Evolutionary conservation across 2,329 filamentous ascomycete species (phyloP).

Genomic region (Macrophomina phaseolina): DNA sequence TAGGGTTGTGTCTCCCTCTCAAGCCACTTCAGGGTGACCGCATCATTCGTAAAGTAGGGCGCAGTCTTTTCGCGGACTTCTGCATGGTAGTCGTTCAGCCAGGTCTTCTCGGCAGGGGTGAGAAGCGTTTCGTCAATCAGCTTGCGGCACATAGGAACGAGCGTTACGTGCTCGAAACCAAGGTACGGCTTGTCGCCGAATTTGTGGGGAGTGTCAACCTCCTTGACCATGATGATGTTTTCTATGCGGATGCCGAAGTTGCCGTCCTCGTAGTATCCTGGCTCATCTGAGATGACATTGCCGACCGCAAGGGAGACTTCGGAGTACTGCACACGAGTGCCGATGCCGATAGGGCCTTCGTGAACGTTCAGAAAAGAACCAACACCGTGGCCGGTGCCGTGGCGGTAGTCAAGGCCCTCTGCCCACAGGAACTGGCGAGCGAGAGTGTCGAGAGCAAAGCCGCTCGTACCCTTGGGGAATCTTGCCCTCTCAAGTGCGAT

Average conservation of each 20-base stretch:
- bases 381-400: constrained; percentile 95
- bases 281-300: constrained; percentile 95
- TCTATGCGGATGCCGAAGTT: constrained; percentile 95
- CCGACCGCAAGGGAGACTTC: constrained; percentile 90
- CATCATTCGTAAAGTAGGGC: constrained; percentile 74
- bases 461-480: constrained; percentile 94
- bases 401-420: constrained; percentile 90
- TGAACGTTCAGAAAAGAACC: constrained; percentile 97
- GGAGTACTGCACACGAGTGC: constrained; percentile 86
- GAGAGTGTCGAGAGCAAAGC: constrained; percentile 86
- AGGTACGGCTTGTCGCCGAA: constrained; percentile 95
- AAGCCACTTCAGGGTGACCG: constrained; percentile 78
- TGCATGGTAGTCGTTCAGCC: constrained; percentile 85
- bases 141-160: constrained; percentile 93
- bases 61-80: constrained; percentile 84
- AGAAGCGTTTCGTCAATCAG: constrained; percentile 79
- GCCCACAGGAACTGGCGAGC: constrained; percentile 94
- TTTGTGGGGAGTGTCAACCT: constrained; percentile 82
- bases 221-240: constrained; percentile 89
- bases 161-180: constrained; percentile 95
- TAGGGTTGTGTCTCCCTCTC: constrained; percentile 81
- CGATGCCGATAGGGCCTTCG: constrained; percentile 95
- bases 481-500: constrained; percentile 85
- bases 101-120: constrained; percentile 75
- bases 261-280: constrained; percentile 96